Percentiles rank a stretch among this genome's conserved stretches.
Evolutionary conservation across 371 early-diverging fungal genomes (phyloP).

Genomic region (Massospora cicadina): DNA sequence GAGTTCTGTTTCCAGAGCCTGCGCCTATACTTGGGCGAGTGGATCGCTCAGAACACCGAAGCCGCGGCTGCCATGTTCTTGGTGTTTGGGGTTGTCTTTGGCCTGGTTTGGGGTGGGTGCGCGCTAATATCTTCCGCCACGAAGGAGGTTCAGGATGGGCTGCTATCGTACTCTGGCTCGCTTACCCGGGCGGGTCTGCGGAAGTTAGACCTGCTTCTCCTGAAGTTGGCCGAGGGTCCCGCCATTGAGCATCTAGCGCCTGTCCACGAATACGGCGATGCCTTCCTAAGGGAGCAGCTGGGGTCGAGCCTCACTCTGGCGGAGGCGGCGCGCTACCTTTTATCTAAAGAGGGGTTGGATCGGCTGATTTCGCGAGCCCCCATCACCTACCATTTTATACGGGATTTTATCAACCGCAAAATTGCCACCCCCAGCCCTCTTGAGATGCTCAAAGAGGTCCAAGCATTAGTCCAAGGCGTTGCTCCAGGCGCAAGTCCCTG

Average conservation of each 20-base stretch:
- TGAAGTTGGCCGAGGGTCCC: not conserved
- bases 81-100: not conserved
- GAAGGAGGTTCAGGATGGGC: not conserved
- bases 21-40: not conserved
- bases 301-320: not conserved
- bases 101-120: not conserved
- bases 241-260: not conserved
- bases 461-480: not conserved
- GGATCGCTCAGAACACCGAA: not conserved
- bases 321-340: not conserved
- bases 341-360: not conserved
- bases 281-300: not conserved
- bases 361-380: not conserved
- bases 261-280: not conserved
- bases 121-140: not conserved
- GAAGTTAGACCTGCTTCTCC: not conserved
- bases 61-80: not conserved
- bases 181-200: not conserved
- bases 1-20: not conserved
- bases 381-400: not conserved
- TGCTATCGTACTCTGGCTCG: not conserved
- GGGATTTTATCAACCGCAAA: not conserved
- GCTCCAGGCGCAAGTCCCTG: not conserved
- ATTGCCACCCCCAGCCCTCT: not conserved
- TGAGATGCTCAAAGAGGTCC: no score